Base-by-base conservation (phyloP, 1,284 basidiomycete species). In the Leccinum griseonigrum region DNA sequence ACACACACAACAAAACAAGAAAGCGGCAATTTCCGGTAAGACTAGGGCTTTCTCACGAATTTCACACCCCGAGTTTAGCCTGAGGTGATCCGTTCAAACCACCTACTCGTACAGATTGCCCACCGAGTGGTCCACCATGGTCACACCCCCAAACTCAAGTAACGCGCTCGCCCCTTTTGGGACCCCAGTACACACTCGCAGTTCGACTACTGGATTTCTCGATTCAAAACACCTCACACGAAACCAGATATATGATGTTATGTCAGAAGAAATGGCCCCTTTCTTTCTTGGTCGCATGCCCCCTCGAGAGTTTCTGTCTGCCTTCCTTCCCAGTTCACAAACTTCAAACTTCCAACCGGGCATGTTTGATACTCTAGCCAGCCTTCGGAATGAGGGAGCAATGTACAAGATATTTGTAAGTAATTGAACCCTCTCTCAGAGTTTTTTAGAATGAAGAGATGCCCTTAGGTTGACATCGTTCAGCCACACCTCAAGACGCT, bases 41-140 rank as follows among this genome's bases (percentile, higher is more conserved):
- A 22, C 22, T 22, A 22, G 22, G 22, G 22, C 22, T 22, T 22
- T 22, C 22, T 22, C 22, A 22, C 22, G 22, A 22, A 22, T 22
- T 22, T 22, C 22, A 22, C 22, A 22, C 22, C 22, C 22, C 22
- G 22, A 22, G 22, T 22, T 22, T 22, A 22, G 22, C 22, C 22
- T 22, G 22, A 22, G 22, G 22, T 22, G 22, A 22, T 22, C 82
- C 7, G 29, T 8, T 31, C 29, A 31, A 31, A 31, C 29, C 29
- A 31, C 29, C 8, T 31, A 8, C 6, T 31, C 8, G 29, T 31
- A 31, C 29, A 31, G 29, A 31, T 31, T 31, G 29, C 29, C 29
- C 29, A 31, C 8, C 29, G 6, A 31, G 29, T 31, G 8, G 29
- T 8, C 6, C 11, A 11, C 6, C 13, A 50, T 50, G 48, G 11